Base-by-base conservation (phyloP, 345 rosid genomes). In the Rhodamnia rubescens region DNA sequence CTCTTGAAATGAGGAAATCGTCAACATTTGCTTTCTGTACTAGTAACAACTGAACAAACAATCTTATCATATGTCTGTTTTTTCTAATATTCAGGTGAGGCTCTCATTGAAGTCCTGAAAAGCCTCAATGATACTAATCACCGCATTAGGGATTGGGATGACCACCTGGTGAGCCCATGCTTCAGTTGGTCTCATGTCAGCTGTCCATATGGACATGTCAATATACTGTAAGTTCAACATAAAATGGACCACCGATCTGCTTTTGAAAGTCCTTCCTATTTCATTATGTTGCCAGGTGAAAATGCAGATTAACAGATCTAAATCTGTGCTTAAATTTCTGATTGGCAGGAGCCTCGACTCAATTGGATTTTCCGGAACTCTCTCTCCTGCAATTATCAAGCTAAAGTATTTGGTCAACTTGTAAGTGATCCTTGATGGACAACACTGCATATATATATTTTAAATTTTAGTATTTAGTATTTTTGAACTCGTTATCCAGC, bases 171-270 rank as follows among this genome's bases (percentile, higher is more conserved):
- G 85, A 97, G 95, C 92, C 97, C 99, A 54, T 97, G 99, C 94
- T 89, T 82, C 88, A 93, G 98, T 84, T 97, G 99, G 99, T 92
- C 94, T 81, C 90, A 92, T 88, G 90, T 97, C 89, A 92, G 91
- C 59, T 97, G 98, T 85, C 91, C 92, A 87, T 90, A 91, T 87
- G 95, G 92, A 83, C 89, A 90, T 88, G 98, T 95, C 84, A 86
- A 91, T 54, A 91, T 94, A 87, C 85, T 97, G 98, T 97, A 92
- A 91, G 97, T 90, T 64, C 88, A 85, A 29, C 59, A 53, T 42
- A 29, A 74, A 61, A 51, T 49, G 61, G 24, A 80, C 52, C 56
- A 18, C 74, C 5, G 1, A 69, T 69, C 80, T 69, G 80, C 40
- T 36, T 69, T 36, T 36, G 14, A 69, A 36, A 40, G 78, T 69